phyloP scores from a whole-genome alignment of 169 alveolate species.

The Ichthyophthirius multifiliis region DNA sequence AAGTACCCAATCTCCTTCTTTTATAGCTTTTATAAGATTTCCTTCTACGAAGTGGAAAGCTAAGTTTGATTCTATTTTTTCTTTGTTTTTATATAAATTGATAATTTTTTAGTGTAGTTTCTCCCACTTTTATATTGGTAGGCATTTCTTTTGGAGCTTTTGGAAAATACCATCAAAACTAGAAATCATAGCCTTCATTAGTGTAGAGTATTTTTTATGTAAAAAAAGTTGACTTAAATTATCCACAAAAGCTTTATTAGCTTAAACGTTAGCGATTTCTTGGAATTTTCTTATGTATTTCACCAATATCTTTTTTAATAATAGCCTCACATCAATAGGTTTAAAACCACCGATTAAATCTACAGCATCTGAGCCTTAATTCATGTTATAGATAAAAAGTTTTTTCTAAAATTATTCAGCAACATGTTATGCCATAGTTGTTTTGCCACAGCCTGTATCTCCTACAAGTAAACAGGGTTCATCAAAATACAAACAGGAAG shows the following conservation, averaged over 20 bases:
- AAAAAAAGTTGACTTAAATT: constrained; percentile 49
- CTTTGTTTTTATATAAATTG: constrained; percentile 5
- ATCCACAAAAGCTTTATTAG: constrained; percentile 57
- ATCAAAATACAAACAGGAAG: constrained; percentile 32
- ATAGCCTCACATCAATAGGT: constrained; percentile 73
- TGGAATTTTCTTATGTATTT: constrained; percentile 53
- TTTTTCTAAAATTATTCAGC: constrained; percentile 66
- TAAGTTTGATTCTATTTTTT: constrained; percentile 45
- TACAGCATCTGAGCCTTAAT: constrained; percentile 79
- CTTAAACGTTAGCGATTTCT: constrained; percentile 40
- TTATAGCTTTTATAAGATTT: constrained; percentile 93
- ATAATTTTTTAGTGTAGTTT: constrained; percentile 4
- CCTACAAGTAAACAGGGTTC: constrained; percentile 79
- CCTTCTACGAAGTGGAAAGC: constrained; percentile 96
- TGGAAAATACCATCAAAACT: constrained; percentile 41
- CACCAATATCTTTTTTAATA: constrained; percentile 63
- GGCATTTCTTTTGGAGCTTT: constrained; percentile 13
- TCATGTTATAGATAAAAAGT: constrained; percentile 80
- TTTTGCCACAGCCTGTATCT: constrained; percentile 88
- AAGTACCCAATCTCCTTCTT: constrained; percentile 98
- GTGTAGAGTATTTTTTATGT: constrained; percentile 50
- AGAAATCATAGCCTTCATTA: constrained; percentile 59
- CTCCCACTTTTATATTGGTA: not conserved
- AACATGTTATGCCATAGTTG: constrained; percentile 74
- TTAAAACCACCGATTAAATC: constrained; percentile 87